Conservation (phyloP, 192 early-diverging fungal genomes). For the Rhizophlyctis rosea region DNA sequence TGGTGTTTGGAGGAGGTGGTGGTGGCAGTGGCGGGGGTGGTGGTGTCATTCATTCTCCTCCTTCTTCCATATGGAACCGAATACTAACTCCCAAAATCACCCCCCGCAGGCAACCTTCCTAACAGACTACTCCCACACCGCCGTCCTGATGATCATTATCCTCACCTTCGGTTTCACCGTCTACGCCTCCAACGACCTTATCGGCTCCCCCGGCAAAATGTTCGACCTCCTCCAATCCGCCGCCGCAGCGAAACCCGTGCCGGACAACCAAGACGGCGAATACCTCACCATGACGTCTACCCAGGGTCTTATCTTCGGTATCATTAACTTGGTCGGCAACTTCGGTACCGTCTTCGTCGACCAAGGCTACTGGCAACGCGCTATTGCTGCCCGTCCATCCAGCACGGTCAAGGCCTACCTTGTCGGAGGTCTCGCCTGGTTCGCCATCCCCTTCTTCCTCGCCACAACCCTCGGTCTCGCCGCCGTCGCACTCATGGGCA, state of each 20-base stretch:
- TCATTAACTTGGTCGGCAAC: conserved; percentile 74
- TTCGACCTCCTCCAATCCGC: conserved; percentile 61
- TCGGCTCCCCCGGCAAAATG: conserved; percentile 65
- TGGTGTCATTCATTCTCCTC: too few species aligned
- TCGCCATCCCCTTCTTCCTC: conserved; percentile 70
- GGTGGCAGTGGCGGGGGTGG: too few species aligned
- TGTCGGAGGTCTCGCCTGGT: conserved; percentile 75
- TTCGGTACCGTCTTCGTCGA: conserved; percentile 68
- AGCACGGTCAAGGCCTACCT: conserved; percentile 69
- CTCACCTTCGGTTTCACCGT: conserved; percentile 66
- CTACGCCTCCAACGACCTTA: conserved; percentile 54
- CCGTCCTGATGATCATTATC: conserved; percentile 68
- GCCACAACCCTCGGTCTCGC: conserved; percentile 70
- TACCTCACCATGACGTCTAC: conserved; percentile 65
- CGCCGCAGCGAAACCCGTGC: conserved; percentile 47
- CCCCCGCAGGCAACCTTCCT: conserved; percentile 58
- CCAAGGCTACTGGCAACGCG: conserved; percentile 74
- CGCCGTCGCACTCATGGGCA: conserved; percentile 60
- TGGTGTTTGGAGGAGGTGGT: too few species aligned
- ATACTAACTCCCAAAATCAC: too few species aligned
- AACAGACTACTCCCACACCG: conserved; percentile 70
- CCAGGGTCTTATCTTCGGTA: conserved; percentile 67
- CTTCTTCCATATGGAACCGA: too few species aligned
- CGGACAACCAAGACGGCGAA: conserved; percentile 55
- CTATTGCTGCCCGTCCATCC: conserved; percentile 64